Conservation (phyloP, 1,139 yeast genomes). For the Sugiyamaella castrensis region DNA sequence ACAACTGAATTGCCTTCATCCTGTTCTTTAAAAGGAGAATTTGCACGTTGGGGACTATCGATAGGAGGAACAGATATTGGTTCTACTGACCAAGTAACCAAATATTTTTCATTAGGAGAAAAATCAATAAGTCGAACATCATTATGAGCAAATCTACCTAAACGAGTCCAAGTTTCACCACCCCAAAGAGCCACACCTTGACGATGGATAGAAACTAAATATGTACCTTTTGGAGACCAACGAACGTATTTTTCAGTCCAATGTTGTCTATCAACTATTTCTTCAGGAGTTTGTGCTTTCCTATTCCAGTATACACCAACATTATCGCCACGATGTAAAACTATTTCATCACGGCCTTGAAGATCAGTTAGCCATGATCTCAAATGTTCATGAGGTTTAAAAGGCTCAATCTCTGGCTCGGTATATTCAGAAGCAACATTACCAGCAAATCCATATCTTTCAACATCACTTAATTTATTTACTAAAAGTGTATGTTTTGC, state of each 20-base stretch:
- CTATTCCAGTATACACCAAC: conserved; percentile 91
- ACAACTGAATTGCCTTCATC: conserved; percentile 93
- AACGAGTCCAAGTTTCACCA: conserved; percentile 67
- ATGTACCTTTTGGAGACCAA: conserved; percentile 94
- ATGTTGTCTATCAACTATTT: conserved; percentile 70
- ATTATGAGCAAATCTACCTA: conserved; percentile 81
- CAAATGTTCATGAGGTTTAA: conserved; percentile 74
- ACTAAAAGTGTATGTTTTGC: conserved; percentile 86
- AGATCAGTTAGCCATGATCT: conserved; percentile 90
- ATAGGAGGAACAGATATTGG: conserved; percentile 71
- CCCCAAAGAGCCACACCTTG: conserved; percentile 98
- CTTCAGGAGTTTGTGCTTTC: conserved; percentile 70
- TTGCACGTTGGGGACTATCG: conserved; percentile 59
- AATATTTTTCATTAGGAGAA: conserved; percentile 85
- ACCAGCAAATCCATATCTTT: conserved; percentile 71
- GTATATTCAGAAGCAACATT: conserved; percentile 59
- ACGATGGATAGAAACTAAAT: conserved; percentile 81
- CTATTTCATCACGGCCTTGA: conserved; percentile 86
- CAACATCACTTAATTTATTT: conserved; percentile 81
- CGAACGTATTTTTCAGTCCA: conserved; percentile 87
- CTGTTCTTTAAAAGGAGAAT: conserved; percentile 81
- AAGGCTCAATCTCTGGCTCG: conserved; percentile 70
- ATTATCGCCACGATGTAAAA: conserved; percentile 72
- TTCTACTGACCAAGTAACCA: conserved; percentile 87
- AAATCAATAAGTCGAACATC: conserved; percentile 88